These are phyloP conservation scores for Begonia fuchsioides DNA, from an alignment of 306 rosid genomes.

Conservation along the genomic window DNA sequence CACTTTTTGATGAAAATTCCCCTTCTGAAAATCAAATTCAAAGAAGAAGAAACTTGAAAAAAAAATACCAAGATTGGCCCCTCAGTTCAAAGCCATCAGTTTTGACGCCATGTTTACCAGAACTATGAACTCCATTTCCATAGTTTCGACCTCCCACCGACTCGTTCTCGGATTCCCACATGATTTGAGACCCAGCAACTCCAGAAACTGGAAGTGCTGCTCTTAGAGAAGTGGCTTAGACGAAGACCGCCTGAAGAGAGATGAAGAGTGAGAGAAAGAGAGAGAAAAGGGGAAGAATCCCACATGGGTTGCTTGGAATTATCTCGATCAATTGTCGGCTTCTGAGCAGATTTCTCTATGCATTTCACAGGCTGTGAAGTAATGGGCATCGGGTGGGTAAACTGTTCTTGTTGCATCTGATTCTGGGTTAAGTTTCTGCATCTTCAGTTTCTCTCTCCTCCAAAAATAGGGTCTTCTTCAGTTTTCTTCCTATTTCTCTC, in stretches of 20 bases:
- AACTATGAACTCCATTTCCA: conserved; percentile 48
- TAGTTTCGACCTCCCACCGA: conserved; percentile 38
- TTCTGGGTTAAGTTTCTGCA: conserved; percentile 1
- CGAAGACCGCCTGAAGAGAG: conserved; percentile 2
- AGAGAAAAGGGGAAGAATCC: conserved; percentile 17
- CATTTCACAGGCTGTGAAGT: conserved; percentile 61
- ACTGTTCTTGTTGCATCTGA: conserved; percentile 30
- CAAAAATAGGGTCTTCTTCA: not conserved
- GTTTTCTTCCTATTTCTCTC: not conserved
- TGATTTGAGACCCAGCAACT: conserved; percentile 27
- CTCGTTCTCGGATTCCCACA: conserved; percentile 96
- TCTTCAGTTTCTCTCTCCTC: not conserved
- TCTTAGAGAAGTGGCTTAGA: conserved; percentile 17
- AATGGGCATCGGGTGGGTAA: conserved; percentile 31
- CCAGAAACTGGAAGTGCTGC: conserved; percentile 12
- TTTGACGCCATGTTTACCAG: conserved; percentile 56
- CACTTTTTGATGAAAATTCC: not conserved
- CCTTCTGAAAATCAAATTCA: not conserved
- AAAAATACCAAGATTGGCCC: conserved; percentile 65
- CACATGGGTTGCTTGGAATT: conserved; percentile 74
- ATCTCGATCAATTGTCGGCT: conserved; percentile 46
- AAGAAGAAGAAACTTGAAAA: too few relatives aligned
- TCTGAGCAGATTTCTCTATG: conserved; percentile 18
- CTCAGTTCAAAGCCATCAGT: conserved; percentile 80
- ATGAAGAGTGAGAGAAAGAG: conserved; percentile 10